A percentile compares a stretch with the other conserved stretches of the same genome.
Evolutionary conservation across 208 protist species (phyloP).

Genomic region (Trypanosoma vivax): DNA sequence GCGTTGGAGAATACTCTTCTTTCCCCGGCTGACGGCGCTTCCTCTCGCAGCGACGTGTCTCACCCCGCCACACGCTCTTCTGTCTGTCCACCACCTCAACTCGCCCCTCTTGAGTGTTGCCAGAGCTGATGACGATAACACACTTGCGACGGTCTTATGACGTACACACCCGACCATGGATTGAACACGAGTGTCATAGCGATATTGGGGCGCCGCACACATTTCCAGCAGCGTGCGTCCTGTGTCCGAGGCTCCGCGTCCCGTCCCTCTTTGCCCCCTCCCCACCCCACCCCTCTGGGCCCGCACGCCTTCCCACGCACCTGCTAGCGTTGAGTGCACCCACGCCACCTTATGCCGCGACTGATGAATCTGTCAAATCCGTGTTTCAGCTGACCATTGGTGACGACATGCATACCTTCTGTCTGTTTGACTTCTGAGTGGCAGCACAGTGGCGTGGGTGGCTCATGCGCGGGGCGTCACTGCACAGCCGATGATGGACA

Average conservation of each 20-base stretch:
- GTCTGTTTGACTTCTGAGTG: slow-evolving; percentile 38
- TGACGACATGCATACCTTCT: slow-evolving; percentile 26
- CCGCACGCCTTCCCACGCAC: neutral
- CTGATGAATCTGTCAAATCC: slow-evolving; percentile 46
- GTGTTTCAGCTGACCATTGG: slow-evolving; percentile 38
- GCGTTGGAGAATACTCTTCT: slow-evolving; percentile 21
- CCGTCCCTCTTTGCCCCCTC: neutral
- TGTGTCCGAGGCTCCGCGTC: slow-evolving; percentile 25
- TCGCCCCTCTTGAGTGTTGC: neutral
- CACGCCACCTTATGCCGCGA: neutral
- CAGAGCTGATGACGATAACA: slow-evolving; percentile 23
- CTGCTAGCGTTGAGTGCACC: too few relatives aligned
- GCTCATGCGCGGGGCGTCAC: neutral
- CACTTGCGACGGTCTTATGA: slow-evolving; percentile 64
- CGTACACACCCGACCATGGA: slow-evolving; percentile 34
- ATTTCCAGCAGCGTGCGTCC: slow-evolving; percentile 44
- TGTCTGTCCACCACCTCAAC: neutral
- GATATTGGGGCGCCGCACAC: slow-evolving; percentile 33
- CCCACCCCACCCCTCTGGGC: neutral
- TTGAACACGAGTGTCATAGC: slow-evolving; percentile 50
- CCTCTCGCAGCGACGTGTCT: neutral
- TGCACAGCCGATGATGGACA: neutral
- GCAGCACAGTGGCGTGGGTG: neutral
- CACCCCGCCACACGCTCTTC: neutral
- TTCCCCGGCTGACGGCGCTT: slow-evolving; percentile 18